phyloP scores from a whole-genome alignment of 2,329 filamentous ascomycete genomes.

The Paracoccidioides lutzii region DNA sequence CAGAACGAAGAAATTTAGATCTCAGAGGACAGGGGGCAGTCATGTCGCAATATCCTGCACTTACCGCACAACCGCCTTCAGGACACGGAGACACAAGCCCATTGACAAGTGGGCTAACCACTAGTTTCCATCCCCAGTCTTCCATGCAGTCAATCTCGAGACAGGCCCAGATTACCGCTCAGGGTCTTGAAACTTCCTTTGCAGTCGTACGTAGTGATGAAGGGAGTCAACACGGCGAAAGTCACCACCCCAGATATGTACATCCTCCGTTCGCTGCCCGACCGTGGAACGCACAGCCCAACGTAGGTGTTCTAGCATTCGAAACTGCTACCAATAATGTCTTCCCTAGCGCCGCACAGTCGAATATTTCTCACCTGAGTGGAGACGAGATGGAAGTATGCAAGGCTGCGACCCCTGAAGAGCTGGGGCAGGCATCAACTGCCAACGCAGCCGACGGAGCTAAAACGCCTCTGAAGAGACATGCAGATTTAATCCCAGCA shows the following conservation, averaged over 20 bases:
- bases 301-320: background rate
- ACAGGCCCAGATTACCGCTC: background rate
- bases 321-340: background rate
- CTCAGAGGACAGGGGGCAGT: background rate
- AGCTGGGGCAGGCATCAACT: too few relatives aligned
- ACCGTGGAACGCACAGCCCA: background rate
- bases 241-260: background rate
- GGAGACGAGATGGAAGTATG: too few relatives aligned
- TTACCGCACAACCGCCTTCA: background rate
- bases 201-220: background rate
- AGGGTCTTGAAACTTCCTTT: background rate
- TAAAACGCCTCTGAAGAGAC: too few relatives aligned
- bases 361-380: too few relatives aligned
- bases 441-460: too few relatives aligned
- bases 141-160: background rate
- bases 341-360: too few relatives aligned
- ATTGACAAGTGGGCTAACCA: background rate
- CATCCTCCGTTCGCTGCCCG: background rate
- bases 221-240: background rate
- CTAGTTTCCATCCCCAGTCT: background rate
- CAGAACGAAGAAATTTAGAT: background rate
- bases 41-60: background rate
- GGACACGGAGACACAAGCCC: background rate
- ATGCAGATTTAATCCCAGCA: too few relatives aligned
- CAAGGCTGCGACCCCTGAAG: too few relatives aligned